Conservation (phyloP, 768 basidiomycete genomes). For the Suillus clintonianus region DNA sequence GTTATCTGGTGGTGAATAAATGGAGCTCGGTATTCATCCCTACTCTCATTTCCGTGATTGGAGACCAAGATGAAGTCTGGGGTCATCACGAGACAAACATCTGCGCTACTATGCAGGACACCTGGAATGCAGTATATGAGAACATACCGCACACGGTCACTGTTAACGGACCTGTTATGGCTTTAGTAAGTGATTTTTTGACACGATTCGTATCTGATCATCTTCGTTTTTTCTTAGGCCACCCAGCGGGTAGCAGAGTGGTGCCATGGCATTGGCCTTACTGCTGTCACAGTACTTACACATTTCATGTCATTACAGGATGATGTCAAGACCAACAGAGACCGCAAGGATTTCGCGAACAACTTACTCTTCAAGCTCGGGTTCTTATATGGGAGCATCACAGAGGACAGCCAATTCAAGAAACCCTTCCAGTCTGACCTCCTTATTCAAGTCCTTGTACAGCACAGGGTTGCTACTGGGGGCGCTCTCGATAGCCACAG, state of each 20-base stretch:
- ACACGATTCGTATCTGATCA: not conserved
- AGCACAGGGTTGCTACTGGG: no score
- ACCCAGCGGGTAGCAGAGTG: not conserved
- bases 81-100: not conserved
- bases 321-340: not conserved
- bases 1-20: not conserved
- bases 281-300: not conserved
- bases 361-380: no score
- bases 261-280: not conserved
- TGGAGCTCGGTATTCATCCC: not conserved
- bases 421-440: no score
- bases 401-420: no score
- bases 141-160: constrained; percentile 6
- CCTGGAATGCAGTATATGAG: constrained; percentile 9
- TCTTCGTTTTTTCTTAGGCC: not conserved
- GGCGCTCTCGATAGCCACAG: no score
- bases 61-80: not conserved
- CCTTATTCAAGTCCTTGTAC: no score
- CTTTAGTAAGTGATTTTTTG: constrained; percentile 2
- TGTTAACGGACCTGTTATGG: constrained; percentile 1
- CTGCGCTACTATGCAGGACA: not conserved
- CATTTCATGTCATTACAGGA: not conserved
- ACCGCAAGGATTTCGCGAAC: no score
- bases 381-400: no score
- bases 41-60: not conserved